Conservation (phyloP, 257 asterid species). For the Solanum sitiens region DNA sequence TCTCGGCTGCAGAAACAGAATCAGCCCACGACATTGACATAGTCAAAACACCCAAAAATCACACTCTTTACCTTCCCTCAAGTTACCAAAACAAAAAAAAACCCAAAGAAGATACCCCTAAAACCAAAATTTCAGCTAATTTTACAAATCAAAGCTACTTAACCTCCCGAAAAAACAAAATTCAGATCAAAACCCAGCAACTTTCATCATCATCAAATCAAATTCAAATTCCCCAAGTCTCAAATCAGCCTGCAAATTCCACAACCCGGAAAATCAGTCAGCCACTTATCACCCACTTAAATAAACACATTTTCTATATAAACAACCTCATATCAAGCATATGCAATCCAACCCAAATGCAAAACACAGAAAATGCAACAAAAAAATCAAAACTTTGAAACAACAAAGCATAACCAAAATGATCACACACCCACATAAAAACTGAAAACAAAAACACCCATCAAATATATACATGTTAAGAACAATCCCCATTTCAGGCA, state of each 20-base stretch:
- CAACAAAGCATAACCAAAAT: neutral
- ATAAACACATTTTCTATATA: neutral
- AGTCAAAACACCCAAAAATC: neutral
- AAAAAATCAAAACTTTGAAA: neutral
- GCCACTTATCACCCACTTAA: neutral
- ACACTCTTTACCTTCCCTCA: neutral
- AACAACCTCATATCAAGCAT: neutral
- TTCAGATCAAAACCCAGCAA: neutral
- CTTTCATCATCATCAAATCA: conserved; percentile 1
- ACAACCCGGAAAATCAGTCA: neutral
- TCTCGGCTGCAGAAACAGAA: conserved; percentile 11
- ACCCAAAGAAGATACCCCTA: neutral
- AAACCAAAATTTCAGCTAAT: neutral
- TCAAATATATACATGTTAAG: neutral
- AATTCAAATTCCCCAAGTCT: neutral
- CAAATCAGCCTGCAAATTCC: neutral
- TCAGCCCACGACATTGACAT: conserved; percentile 30
- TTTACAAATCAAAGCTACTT: neutral
- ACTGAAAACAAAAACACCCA: neutral
- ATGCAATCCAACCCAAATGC: neutral
- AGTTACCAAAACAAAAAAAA: neutral
- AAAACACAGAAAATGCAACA: neutral
- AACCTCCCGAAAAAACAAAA: neutral
- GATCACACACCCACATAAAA: neutral
- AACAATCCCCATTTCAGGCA: neutral